These are phyloP conservation scores for Aquilaria yunnanensis DNA, from an alignment of 345 rosid genomes.

Conservation along the genomic window DNA sequence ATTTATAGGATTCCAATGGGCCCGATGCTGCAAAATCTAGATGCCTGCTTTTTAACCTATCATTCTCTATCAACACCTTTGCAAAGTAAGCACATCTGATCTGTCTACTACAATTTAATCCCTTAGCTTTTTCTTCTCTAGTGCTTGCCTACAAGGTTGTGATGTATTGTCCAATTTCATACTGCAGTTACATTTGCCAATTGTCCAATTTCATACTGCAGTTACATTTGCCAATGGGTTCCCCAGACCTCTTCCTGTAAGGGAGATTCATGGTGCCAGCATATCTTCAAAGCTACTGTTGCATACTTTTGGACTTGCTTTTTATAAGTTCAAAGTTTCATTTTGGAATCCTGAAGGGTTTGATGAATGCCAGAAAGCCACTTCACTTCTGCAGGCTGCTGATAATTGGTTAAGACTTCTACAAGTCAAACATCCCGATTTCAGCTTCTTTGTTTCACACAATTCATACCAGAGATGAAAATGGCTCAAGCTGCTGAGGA, in stretches of 20 bases:
- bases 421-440: slow-evolving; percentile 78
- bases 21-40: slow-evolving; percentile 77
- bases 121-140: not conserved
- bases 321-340: slow-evolving; percentile 64
- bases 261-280: slow-evolving; percentile 27
- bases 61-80: slow-evolving; percentile 53
- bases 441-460: slow-evolving; percentile 55
- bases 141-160: not conserved
- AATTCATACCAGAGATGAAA: slow-evolving; percentile 34
- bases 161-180: not conserved
- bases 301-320: slow-evolving; percentile 76
- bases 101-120: not conserved
- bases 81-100: slow-evolving; percentile 23
- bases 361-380: slow-evolving; percentile 44
- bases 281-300: slow-evolving; percentile 40
- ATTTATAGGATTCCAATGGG: slow-evolving; percentile 86
- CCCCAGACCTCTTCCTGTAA: slow-evolving; percentile 14
- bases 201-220: slow-evolving; percentile 26
- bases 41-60: slow-evolving; percentile 80
- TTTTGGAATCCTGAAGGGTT: slow-evolving; percentile 63
- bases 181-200: too few relatives aligned
- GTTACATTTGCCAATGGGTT: slow-evolving; percentile 27
- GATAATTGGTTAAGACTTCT: slow-evolving; percentile 66
- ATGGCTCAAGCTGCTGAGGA: slow-evolving; percentile 5
- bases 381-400: slow-evolving; percentile 51